Evolutionary conservation across 176 grass and related monocot genomes (phyloP).

Genomic region (Avena atlantica): DNA sequence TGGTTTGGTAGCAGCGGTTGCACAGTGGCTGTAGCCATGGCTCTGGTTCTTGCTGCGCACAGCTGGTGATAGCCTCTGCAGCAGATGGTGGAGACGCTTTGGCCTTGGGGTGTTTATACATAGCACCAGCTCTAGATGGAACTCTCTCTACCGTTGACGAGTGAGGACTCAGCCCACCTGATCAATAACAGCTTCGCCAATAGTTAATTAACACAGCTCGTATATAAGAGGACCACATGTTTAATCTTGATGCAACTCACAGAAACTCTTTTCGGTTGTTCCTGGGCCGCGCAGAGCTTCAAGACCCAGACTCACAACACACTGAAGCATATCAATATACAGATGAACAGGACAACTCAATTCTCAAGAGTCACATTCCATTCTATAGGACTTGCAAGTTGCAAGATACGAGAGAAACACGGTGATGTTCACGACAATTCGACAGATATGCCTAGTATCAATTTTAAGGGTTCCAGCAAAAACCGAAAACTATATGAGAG

Average conservation of each 20-base stretch:
- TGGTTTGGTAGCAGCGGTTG: background rate
- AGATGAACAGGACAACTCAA: background rate
- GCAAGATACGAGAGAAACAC: background rate
- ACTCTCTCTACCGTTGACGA: background rate
- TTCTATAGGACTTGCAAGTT: constrained; percentile 24
- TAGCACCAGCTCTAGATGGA: background rate
- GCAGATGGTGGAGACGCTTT: background rate
- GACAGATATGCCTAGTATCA: constrained; percentile 14
- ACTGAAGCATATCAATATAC: background rate
- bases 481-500: background rate
- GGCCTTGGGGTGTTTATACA: background rate
- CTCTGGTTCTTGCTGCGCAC: background rate
- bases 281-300: background rate
- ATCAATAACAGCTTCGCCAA: background rate
- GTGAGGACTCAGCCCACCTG: background rate
- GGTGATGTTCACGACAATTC: constrained; percentile 18
- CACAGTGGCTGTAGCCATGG: background rate
- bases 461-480: background rate
- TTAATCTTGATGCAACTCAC: background rate
- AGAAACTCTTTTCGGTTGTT: background rate
- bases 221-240: too few species aligned
- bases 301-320: background rate
- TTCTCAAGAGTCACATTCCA: background rate
- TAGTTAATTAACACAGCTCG: background rate
- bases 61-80: too few species aligned